These are phyloP conservation scores for Tulasnella calospora DNA, from an alignment of 768 basidiomycete genomes.

Conservation along the genomic window DNA sequence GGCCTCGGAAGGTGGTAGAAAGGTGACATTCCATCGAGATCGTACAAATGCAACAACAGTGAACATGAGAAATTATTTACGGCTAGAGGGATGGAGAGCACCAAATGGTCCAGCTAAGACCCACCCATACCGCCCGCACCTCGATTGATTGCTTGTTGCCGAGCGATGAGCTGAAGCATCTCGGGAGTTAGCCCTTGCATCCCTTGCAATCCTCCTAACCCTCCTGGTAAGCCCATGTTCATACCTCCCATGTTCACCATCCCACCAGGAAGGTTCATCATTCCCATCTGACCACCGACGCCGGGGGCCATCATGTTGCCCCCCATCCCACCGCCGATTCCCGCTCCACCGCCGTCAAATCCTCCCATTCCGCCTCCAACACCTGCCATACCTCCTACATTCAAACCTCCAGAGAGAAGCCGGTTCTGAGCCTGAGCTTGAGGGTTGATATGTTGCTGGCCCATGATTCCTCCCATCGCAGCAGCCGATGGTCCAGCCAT, in stretches of 20 bases:
- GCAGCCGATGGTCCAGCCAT: not conserved
- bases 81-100: not conserved
- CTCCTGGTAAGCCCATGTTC: not conserved
- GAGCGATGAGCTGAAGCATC: not conserved
- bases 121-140: not conserved
- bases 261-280: conserved; percentile 10
- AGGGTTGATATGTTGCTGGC: conserved; percentile 12
- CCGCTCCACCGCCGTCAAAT: not conserved
- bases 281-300: not conserved
- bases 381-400: not conserved
- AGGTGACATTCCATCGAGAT: no score
- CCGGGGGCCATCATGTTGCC: not conserved
- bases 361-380: conserved; percentile 7
- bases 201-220: not conserved
- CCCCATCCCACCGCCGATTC: not conserved
- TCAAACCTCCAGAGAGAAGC: conserved; percentile 8
- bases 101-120: not conserved
- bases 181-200: conserved; percentile 7
- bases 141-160: not conserved
- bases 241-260: conserved; percentile 16
- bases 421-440: conserved; percentile 25
- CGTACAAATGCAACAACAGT: not conserved
- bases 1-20: no score
- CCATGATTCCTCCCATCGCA: not conserved
- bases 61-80: not conserved